Base-by-base conservation (phyloP, 2,329 filamentous ascomycete species). In the Diplodia seriata region DNA sequence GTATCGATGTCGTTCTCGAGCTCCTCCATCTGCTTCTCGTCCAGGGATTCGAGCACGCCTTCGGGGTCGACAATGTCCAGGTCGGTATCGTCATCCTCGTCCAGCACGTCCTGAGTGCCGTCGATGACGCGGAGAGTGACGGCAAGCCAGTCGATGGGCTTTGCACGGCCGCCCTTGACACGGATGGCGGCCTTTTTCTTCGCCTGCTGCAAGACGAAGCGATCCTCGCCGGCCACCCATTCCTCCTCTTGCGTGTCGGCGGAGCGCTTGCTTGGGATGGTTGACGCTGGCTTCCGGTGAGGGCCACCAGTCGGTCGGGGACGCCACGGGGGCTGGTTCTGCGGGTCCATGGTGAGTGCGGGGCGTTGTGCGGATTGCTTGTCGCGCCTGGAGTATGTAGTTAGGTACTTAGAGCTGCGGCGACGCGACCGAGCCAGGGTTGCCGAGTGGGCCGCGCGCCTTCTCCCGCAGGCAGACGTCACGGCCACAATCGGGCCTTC, bases 101-200 rank as follows among this genome's bases (percentile, higher is more conserved):
- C 92, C 49, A 94, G 81, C 1, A 85, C 82, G 76, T 96, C 90
- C 73, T 91, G 89, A 59, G 94, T 92, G 36, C 89, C 85, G 77
- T 99, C 95, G 71, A 98, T 90, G 70, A 94, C 92, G 72, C 93
- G 90, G 70, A 99, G 82, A 69, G 92, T 96, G 75, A 98, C 95
- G 0, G 94, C 93, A 55, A 99, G 86, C 85, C 92, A 94, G 81
- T 99, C 95, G 74, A 98, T 94, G 11, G 94, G 91, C 76, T 93
- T 94, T 67, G 94, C 94, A 72, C 96, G 89, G 12, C 91, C 91
- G 79, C 96, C 94, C 73, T 93, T 92, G 55, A 98, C 93, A 50
- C 95, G 90, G 73, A 99, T 96, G 71, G 94, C 92, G 51, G 95
- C 94, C 83, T 97, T 98, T 84, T 96, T 98, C 85, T 98, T 99